Evolutionary conservation across 2,329 filamentous ascomycete genomes (phyloP), one percentile per base, ranked within the genome.

Genomic region (Berkeleyomyces rouxiae): DNA sequence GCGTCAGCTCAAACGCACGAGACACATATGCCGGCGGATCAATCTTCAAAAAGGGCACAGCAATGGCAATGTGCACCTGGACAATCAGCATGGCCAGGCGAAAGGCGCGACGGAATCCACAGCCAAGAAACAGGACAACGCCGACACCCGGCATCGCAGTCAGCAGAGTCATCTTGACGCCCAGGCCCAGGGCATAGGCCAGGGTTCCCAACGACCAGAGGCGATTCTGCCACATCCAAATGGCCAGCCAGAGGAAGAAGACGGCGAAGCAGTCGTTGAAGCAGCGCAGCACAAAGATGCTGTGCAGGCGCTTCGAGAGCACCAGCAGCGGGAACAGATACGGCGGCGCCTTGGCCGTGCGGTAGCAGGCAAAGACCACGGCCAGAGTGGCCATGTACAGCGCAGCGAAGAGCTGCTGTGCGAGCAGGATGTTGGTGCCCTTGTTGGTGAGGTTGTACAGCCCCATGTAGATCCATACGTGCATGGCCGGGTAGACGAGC

Each of bases 231-330:
- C 90, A 87, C 66, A 83, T 77, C 70, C 83, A 87, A 46, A 97
- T 84, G n/a, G 89, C 82, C 16, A 84, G 72, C 82, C 90, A 97
- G 65, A 99, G 79, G 67, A 88, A 89, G 68, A 93, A 78, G 3
- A 86, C 82, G 16, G 91, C 91, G 71, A 96, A 88, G 68, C 90
- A 89, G 74, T 99, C 93, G 74, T 99, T 99, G 79, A 99, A 99
- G 70, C 92, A 86, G 51, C 93, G 83, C 62, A 99, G 79, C 68
- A 99, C 75, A 70, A 93, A 99, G 68, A 99, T 87, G 72, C 90
- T 96, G 73, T 99, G 93, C 36, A 97, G 76, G 43, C 93, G 83
- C 73, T 97, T 97, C 62, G 91, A 96, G 55, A 96, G 75, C 61
- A 95, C 81, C 59, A 99, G 80, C 64, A 97, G 79, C 0, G 90